Evolutionary conservation across 495 filamentous ascomycete genomes (phyloP).

Genomic region (Ramalina intermedia): DNA sequence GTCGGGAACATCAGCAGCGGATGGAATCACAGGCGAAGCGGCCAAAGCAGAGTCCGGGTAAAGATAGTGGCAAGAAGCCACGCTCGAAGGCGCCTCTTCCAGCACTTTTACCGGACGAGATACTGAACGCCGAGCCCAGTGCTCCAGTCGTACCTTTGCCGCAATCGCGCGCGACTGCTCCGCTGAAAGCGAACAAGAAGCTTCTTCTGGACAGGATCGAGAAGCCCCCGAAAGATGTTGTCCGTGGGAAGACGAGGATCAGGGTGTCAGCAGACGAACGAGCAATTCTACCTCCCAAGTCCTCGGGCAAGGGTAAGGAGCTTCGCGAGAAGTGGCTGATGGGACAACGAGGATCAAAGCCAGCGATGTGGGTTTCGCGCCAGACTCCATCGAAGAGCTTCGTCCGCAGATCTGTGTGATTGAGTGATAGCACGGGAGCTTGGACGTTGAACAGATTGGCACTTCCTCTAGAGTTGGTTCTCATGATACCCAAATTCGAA

Average conservation of each 20-base stretch:
- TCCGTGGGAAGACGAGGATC: slow-evolving; percentile 35
- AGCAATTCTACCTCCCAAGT: slow-evolving; percentile 32
- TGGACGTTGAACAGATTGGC: not conserved
- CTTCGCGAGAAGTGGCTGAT: slow-evolving; percentile 36
- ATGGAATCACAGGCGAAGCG: slow-evolving; percentile 35
- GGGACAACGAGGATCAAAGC: slow-evolving; percentile 18
- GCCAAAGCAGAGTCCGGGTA: slow-evolving; percentile 17
- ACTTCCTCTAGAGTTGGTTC: not conserved
- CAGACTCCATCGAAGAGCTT: slow-evolving; percentile 21
- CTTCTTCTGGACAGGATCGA: slow-evolving; percentile 35
- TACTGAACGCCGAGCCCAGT: slow-evolving; percentile 32
- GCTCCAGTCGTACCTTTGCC: slow-evolving; percentile 28
- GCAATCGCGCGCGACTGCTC: slow-evolving; percentile 18
- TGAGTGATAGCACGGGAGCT: not conserved
- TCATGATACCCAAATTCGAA: not conserved
- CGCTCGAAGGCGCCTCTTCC: slow-evolving; percentile 27
- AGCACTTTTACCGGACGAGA: slow-evolving; percentile 37
- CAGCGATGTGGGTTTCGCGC: slow-evolving; percentile 15
- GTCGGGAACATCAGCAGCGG: slow-evolving; percentile 32
- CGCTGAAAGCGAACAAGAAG: slow-evolving; percentile 25
- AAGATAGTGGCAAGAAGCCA: not conserved
- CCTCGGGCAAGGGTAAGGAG: slow-evolving; percentile 30
- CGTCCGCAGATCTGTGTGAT: slow-evolving; percentile 22
- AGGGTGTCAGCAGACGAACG: slow-evolving; percentile 33
- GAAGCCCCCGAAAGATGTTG: slow-evolving; percentile 40